Percentiles rank a stretch among this genome's conserved stretches.
Evolutionary conservation across 225 moss, liverwort and hornwort genomes (phyloP).

Genomic region (Physcomitrium patens): DNA sequence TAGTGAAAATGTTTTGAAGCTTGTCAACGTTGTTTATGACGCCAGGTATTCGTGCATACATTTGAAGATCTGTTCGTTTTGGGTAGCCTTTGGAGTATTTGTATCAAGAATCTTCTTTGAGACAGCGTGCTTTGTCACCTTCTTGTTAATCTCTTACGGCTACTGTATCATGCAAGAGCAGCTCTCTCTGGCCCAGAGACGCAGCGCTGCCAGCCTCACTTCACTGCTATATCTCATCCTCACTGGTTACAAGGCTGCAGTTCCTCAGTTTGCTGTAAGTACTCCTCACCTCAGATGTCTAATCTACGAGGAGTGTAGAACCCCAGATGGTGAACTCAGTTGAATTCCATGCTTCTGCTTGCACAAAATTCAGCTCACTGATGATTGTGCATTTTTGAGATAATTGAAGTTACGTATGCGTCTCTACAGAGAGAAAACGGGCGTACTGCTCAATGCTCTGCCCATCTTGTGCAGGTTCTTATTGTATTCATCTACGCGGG

Average conservation of each 20-base stretch:
- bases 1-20: not conserved
- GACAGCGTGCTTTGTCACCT: conserved; percentile 79
- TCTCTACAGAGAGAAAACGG: not conserved
- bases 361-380: not conserved
- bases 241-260: conserved; percentile 92
- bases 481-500: conserved; percentile 71
- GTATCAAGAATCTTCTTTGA: conserved; percentile 92
- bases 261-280: conserved; percentile 83
- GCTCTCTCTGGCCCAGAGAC: conserved; percentile 74
- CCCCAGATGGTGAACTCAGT: not conserved
- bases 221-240: conserved; percentile 80
- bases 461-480: conserved; percentile 64
- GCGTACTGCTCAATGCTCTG: conserved; percentile 7
- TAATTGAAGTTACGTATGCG: not conserved
- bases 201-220: conserved; percentile 79
- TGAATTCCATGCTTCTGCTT: not conserved
- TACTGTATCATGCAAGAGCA: conserved; percentile 95
- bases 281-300: not conserved
- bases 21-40: not conserved
- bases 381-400: not conserved
- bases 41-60: conserved; percentile 91
- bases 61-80: conserved; percentile 88
- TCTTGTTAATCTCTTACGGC: conserved; percentile 86
- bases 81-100: conserved; percentile 97
- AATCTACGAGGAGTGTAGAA: not conserved